Evolutionary conservation across 768 basidiomycete genomes (phyloP).

Genomic region (Tremella yokohamensis): DNA sequence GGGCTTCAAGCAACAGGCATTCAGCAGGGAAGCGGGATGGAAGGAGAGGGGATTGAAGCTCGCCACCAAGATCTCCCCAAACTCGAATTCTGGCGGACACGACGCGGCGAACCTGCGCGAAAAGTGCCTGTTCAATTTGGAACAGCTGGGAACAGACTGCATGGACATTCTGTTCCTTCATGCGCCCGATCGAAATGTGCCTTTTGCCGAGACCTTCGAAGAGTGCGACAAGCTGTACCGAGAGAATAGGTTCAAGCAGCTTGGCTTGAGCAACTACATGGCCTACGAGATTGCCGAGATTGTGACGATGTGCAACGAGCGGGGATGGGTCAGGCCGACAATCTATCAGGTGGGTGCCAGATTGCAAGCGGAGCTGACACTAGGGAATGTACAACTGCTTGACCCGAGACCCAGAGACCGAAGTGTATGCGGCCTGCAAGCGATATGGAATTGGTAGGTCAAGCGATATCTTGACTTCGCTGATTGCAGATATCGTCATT

Average conservation of each 20-base stretch:
- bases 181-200: slow-evolving; percentile 53
- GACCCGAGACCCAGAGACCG: too few species aligned
- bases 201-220: slow-evolving; percentile 56
- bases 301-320: slow-evolving; percentile 53
- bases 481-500: too few species aligned
- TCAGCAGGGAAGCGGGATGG: too few species aligned
- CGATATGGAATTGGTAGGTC: too few species aligned
- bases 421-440: too few species aligned
- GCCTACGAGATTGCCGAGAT: slow-evolving; percentile 55
- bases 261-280: slow-evolving; percentile 56
- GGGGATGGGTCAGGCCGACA: slow-evolving; percentile 57
- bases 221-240: slow-evolving; percentile 57
- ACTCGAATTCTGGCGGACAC: too few species aligned
- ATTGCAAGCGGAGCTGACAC: slow-evolving; percentile 30
- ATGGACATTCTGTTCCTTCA: slow-evolving; percentile 59
- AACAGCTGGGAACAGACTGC: slow-evolving; percentile 55
- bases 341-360: slow-evolving; percentile 53
- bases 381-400: slow-evolving; percentile 33
- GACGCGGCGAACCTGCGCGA: slow-evolving; percentile 54
- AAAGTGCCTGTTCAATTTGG: slow-evolving; percentile 52
- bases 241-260: slow-evolving; percentile 58
- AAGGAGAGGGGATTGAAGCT: too few species aligned
- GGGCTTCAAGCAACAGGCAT: too few species aligned
- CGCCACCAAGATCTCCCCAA: too few species aligned
- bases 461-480: too few species aligned